Evolutionary conservation across 2,329 filamentous ascomycete genomes (phyloP).

Genomic region (Aureobasidium sp.): DNA sequence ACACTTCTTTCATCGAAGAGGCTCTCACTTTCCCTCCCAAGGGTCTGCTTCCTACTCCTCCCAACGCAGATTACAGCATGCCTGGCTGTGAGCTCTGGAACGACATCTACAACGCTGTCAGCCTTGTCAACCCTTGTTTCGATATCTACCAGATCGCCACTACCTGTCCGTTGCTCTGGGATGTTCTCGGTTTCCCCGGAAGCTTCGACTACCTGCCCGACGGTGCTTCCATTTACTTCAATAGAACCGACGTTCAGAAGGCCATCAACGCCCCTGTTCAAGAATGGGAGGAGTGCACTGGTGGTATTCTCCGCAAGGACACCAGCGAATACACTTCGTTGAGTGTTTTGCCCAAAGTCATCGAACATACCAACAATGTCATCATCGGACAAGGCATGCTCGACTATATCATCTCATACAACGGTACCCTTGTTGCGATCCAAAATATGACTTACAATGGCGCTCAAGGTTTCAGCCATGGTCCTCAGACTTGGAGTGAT

Average conservation of each 20-base stretch:
- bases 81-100: slow-evolving; percentile 41
- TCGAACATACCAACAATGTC: slow-evolving; percentile 63
- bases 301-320: slow-evolving; percentile 42
- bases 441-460: slow-evolving; percentile 80
- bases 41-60: slow-evolving; percentile 47
- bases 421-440: slow-evolving; percentile 62
- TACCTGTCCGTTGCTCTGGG: slow-evolving; percentile 62
- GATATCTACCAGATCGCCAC: slow-evolving; percentile 65
- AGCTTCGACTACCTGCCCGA: slow-evolving; percentile 53
- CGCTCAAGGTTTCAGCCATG: slow-evolving; percentile 56
- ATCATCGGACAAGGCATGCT: slow-evolving; percentile 64
- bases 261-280: slow-evolving; percentile 56
- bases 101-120: slow-evolving; percentile 45
- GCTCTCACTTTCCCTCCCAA: slow-evolving; percentile 62
- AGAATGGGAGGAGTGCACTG: slow-evolving; percentile 50
- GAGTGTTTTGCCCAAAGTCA: slow-evolving; percentile 57
- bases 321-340: slow-evolving; percentile 43
- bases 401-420: slow-evolving; percentile 59
- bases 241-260: slow-evolving; percentile 58
- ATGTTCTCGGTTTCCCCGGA: slow-evolving; percentile 62
- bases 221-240: slow-evolving; percentile 58
- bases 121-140: slow-evolving; percentile 65
- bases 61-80: slow-evolving; percentile 35
- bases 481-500: slow-evolving; percentile 44
- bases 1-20: slow-evolving; percentile 48